A percentile compares a stretch with the other conserved stretches of the same genome.
These are phyloP conservation scores for Fusarium nodosum DNA, from an alignment of 2,329 filamentous ascomycete species.

Conservation along the genomic window DNA sequence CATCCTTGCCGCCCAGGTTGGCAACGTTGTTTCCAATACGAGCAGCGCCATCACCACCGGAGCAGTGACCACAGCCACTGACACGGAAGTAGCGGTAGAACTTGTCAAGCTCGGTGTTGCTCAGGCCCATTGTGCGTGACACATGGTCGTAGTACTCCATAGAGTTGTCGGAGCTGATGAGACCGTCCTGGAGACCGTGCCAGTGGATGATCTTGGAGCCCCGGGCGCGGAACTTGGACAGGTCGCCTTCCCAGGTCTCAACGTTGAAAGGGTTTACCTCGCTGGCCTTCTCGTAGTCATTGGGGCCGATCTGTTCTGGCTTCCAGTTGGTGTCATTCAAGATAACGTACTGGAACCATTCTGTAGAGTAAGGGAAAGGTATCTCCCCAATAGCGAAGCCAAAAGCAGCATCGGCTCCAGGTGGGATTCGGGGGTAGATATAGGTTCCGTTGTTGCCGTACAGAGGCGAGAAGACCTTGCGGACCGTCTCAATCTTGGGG, in stretches of 20 bases:
- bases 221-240: conserved; percentile 55
- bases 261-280: conserved; percentile 33
- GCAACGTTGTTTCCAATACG: conserved; percentile 50
- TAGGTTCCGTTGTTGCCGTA: conserved; percentile 51
- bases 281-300: conserved; percentile 58
- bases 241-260: conserved; percentile 56
- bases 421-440: conserved; percentile 35
- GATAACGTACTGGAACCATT: conserved; percentile 58
- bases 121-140: conserved; percentile 46
- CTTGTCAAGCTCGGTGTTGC: conserved; percentile 56
- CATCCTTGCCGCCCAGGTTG: conserved; percentile 46
- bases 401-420: conserved; percentile 43
- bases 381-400: conserved; percentile 47
- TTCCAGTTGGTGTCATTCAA: conserved; percentile 55
- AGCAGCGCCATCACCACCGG: conserved; percentile 60
- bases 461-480: conserved; percentile 33
- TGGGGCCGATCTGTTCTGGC: conserved; percentile 46
- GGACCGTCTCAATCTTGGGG: conserved; percentile 24
- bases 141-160: conserved; percentile 49
- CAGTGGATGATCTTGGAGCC: conserved; percentile 63
- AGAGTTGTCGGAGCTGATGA: conserved; percentile 46
- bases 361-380: conserved; percentile 24
- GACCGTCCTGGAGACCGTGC: conserved; percentile 55
- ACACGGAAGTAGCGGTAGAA: conserved; percentile 68
- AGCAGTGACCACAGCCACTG: conserved; percentile 64